These are phyloP conservation scores for Glycine soja DNA, from an alignment of 306 rosid genomes.

Conservation along the genomic window DNA sequence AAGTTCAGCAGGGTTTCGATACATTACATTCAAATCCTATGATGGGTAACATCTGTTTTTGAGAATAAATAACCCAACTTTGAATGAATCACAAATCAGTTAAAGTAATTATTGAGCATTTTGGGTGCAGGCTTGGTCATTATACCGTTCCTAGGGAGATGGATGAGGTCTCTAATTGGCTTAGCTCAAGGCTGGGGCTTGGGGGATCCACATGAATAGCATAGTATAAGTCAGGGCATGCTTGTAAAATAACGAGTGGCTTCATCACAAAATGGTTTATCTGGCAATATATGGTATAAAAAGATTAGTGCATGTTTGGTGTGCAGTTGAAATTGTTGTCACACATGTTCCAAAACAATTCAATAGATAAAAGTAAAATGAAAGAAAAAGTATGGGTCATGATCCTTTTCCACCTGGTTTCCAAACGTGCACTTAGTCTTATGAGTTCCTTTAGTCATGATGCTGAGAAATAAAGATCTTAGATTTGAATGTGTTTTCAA, in stretches of 20 bases:
- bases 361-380: no score
- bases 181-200: slow-evolving; percentile 72
- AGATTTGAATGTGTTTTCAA: slow-evolving; percentile 39
- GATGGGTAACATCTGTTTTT: slow-evolving; percentile 70
- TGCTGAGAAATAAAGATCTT: slow-evolving; percentile 44
- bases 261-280: slow-evolving; percentile 49
- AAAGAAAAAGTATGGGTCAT: no score
- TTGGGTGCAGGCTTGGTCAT: slow-evolving; percentile 81
- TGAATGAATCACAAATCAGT: slow-evolving; percentile 11
- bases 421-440: slow-evolving; percentile 12
- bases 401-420: no score
- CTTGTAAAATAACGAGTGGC: slow-evolving; percentile 40
- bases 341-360: no score
- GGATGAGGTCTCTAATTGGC: slow-evolving; percentile 90
- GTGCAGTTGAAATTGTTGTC: no score
- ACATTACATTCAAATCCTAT: slow-evolving; percentile 68
- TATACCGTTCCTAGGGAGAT: slow-evolving; percentile 89
- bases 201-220: slow-evolving; percentile 58
- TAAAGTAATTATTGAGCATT: slow-evolving; percentile 19
- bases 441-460: slow-evolving; percentile 41
- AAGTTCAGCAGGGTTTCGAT: slow-evolving; percentile 81
- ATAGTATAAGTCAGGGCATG: no score
- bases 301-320: slow-evolving; percentile 5
- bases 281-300: slow-evolving; percentile 51
- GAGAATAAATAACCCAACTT: background rate